Conservation (phyloP, 2,329 filamentous ascomycete genomes). For the Aspergillus fischeri region DNA sequence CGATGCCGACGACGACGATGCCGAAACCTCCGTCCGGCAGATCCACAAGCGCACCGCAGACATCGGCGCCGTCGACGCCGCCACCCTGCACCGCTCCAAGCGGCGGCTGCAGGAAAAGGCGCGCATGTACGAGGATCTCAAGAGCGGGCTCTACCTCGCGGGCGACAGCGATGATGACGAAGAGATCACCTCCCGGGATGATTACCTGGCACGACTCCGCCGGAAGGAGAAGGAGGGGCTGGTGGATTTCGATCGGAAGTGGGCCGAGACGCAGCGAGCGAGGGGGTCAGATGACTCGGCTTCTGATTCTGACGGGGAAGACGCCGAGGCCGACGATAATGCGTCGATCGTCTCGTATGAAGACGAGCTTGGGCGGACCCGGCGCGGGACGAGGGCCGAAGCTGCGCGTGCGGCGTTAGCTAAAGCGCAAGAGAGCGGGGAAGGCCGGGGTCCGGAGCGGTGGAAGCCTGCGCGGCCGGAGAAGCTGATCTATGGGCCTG, state of each 20-base stretch:
- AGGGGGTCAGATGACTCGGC: conserved; percentile 29
- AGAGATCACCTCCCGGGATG: conserved; percentile 23
- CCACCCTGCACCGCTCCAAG: conserved; percentile 61
- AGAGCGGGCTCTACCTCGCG: conserved; percentile 76
- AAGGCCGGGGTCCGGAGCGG: conserved; percentile 17
- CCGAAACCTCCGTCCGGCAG: conserved; percentile 46
- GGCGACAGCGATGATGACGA: conserved; percentile 33
- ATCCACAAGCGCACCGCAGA: conserved; percentile 60
- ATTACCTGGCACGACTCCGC: conserved; percentile 54
- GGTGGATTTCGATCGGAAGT: conserved; percentile 95
- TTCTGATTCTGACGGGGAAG: conserved; percentile 21
- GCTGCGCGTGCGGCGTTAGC: conserved; percentile 60
- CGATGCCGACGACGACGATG: conserved; percentile 48
- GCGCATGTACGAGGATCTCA: conserved; percentile 81
- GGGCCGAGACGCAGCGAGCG: conserved; percentile 64
- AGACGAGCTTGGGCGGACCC: conserved; percentile 86
- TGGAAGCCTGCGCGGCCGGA: conserved; percentile 54
- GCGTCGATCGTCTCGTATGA: conserved; percentile 75
- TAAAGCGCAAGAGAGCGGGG: conserved; percentile 27
- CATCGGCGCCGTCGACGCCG: conserved; percentile 57
- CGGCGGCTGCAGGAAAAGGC: conserved; percentile 88
- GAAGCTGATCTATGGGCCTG: conserved; percentile 77
- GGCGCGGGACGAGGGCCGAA: conserved; percentile 67
- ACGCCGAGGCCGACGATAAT: conserved; percentile 43
- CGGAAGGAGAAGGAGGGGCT: conserved; percentile 55